Base-by-base conservation (phyloP, 441 rosid genomes). In the Gossypium davidsonii region DNA sequence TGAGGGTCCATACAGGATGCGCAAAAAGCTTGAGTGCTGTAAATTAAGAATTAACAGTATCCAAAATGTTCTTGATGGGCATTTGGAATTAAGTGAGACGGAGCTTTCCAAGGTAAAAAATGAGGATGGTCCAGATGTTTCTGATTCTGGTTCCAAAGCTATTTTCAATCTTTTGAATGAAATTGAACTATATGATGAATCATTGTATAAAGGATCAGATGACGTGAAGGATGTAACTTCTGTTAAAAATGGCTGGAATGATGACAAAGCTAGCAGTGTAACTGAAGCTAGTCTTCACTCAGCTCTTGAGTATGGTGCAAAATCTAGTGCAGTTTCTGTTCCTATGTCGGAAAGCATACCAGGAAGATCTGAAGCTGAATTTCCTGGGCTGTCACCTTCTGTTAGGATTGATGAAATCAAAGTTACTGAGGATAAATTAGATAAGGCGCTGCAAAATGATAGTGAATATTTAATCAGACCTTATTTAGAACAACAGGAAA, bases 1-100 rank as follows among this genome's bases (percentile, higher is more conserved):
- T 76, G 99, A 97, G 88, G 99, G 99, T 73, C 98, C 99, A 26
- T 97, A 97, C 81, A 90, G 99, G 84, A 97, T 90, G 99, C 98
- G 99, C 51, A 97, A 94, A 82, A 97, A 93, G 88, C 97, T 97
- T 79, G 99, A 91, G 80, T 88, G 88, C 66, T 88, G 90, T 88
- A 89, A 84, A 75, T 84, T 91, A 81, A 91, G 73, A 83, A 90
- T 94, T 77, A 94, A 91, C 58, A 89, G 96, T 73, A 85, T 97
- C 76, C 97, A 90, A 76, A 87, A 91, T 86, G 96, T 89, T 78
- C 89, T 94, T 75, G 89, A 87, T 74, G 91, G 93, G 34, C 86
- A 87, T 75, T 83, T 90, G 85, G 95, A 92, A 77, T 81, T 92
- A 63, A 89, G 86, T 61, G 97, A 88, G 78, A 79, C 80, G 53